These are phyloP conservation scores for Exophiala oligosperma DNA, from an alignment of 2,329 filamentous ascomycete genomes.

Conservation along the genomic window DNA sequence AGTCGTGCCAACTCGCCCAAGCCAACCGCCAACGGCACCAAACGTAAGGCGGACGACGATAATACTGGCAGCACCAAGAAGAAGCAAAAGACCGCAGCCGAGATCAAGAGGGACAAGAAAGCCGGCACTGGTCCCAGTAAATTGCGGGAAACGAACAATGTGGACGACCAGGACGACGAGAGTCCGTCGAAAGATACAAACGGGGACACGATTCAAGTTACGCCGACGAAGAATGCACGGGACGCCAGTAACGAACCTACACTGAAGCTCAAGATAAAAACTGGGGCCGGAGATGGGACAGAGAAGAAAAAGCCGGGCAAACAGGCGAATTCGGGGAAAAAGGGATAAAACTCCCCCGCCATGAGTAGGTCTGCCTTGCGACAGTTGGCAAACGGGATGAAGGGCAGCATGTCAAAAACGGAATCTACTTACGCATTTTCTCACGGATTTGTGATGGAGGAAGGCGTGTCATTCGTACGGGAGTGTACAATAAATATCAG, in stretches of 20 bases:
- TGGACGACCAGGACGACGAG: slow-evolving; percentile 16
- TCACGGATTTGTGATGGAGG: not conserved
- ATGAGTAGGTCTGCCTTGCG: too few relatives aligned
- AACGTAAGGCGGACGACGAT: slow-evolving; percentile 29
- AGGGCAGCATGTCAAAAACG: too few relatives aligned
- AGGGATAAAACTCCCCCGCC: not conserved
- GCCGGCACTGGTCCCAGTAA: slow-evolving; percentile 24
- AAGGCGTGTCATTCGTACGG: not conserved
- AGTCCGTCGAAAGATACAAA: slow-evolving; percentile 26
- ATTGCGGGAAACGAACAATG: slow-evolving; percentile 26
- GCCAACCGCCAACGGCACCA: slow-evolving; percentile 24
- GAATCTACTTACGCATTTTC: too few relatives aligned
- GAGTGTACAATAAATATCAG: not conserved
- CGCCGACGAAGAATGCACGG: slow-evolving; percentile 22
- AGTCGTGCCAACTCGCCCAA: slow-evolving; percentile 31
- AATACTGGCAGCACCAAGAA: slow-evolving; percentile 22
- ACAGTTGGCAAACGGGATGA: too few relatives aligned
- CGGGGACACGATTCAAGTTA: slow-evolving; percentile 27
- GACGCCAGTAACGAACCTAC: slow-evolving; percentile 24
- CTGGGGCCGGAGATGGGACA: slow-evolving; percentile 4
- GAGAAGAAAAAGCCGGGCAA: slow-evolving; percentile 21
- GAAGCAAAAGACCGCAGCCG: slow-evolving; percentile 25
- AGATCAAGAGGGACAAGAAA: slow-evolving; percentile 26
- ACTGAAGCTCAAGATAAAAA: slow-evolving; percentile 29
- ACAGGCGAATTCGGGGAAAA: slow-evolving; percentile 11